These are phyloP conservation scores for Naematelia encephala DNA, from an alignment of 768 basidiomycete genomes.

Conservation along the genomic window DNA sequence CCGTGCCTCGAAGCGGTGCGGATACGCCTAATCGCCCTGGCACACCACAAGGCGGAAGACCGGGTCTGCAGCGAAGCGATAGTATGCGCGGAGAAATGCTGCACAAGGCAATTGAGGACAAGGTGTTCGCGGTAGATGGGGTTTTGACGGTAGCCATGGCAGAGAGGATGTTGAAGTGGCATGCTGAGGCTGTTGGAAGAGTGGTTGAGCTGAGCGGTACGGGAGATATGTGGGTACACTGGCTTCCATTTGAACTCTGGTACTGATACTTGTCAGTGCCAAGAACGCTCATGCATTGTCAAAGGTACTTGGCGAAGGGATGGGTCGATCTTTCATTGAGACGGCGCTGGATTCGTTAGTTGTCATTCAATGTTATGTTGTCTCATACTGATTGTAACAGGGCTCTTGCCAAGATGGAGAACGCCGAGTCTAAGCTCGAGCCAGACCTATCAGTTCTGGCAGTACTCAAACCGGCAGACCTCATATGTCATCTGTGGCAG, in stretches of 20 bases:
- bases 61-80: slow-evolving; percentile 21
- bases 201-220: slow-evolving; percentile 81
- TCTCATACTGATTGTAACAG: slow-evolving; percentile 52
- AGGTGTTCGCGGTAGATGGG: slow-evolving; percentile 76
- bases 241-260: background rate
- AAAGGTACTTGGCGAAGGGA: slow-evolving; percentile 78
- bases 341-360: slow-evolving; percentile 87
- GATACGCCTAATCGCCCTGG: slow-evolving; percentile 56
- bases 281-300: slow-evolving; percentile 83
- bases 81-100: slow-evolving; percentile 23
- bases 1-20: slow-evolving; percentile 54
- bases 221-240: slow-evolving; percentile 71
- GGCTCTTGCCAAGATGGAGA: slow-evolving; percentile 67
- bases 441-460: slow-evolving; percentile 69
- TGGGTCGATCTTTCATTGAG: slow-evolving; percentile 80
- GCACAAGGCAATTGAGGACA: slow-evolving; percentile 59
- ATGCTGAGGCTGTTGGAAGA: slow-evolving; percentile 92
- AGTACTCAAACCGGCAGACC: slow-evolving; percentile 69
- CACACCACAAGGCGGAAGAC: slow-evolving; percentile 2
- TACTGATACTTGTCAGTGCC: slow-evolving; percentile 57
- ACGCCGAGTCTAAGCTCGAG: slow-evolving; percentile 70
- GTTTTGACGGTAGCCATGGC: slow-evolving; percentile 68
- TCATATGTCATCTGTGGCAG: slow-evolving; percentile 95
- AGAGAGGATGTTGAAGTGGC: slow-evolving; percentile 93
- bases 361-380: background rate